These are phyloP conservation scores for Sutorius eximius DNA, from an alignment of 1,284 basidiomycete genomes.

Conservation along the genomic window DNA sequence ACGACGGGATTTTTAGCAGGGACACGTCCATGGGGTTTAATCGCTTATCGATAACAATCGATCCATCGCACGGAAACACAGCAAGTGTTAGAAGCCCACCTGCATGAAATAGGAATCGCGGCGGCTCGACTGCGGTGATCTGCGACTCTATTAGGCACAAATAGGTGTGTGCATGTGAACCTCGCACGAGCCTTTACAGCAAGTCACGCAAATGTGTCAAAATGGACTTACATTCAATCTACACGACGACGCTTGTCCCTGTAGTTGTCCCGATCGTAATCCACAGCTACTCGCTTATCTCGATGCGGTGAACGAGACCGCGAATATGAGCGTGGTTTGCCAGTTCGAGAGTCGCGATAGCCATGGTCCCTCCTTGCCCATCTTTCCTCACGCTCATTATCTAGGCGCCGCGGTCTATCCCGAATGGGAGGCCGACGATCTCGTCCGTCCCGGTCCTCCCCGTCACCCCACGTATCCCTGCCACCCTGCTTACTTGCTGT, in stretches of 20 bases:
- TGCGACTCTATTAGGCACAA: not conserved
- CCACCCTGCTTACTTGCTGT: constrained; percentile 44
- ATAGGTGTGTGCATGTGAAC: not conserved
- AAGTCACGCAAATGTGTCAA: constrained; percentile 3
- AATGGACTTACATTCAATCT: constrained; percentile 30
- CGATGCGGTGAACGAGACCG: constrained; percentile 40
- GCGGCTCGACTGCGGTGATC: constrained; percentile 12
- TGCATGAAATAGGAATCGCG: not conserved
- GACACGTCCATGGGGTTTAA: not conserved
- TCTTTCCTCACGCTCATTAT: constrained; percentile 26
- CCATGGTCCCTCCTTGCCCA: constrained; percentile 28
- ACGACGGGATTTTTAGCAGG: not conserved
- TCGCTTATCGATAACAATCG: constrained; percentile 23
- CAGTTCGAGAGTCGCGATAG: constrained; percentile 20
- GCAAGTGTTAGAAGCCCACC: not conserved
- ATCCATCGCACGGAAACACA: constrained; percentile 5
- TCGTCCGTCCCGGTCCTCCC: constrained; percentile 29
- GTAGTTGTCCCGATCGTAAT: constrained; percentile 38
- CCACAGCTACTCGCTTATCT: constrained; percentile 37
- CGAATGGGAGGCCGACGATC: constrained; percentile 30
- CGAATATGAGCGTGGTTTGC: constrained; percentile 31
- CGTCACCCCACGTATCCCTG: constrained; percentile 45
- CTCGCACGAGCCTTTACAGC: not conserved
- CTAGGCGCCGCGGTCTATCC: constrained; percentile 27
- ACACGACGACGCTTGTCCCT: constrained; percentile 43